These are phyloP conservation scores for Globisporangium paddicum DNA, from an alignment of 352 stramenopile species.

Conservation along the genomic window DNA sequence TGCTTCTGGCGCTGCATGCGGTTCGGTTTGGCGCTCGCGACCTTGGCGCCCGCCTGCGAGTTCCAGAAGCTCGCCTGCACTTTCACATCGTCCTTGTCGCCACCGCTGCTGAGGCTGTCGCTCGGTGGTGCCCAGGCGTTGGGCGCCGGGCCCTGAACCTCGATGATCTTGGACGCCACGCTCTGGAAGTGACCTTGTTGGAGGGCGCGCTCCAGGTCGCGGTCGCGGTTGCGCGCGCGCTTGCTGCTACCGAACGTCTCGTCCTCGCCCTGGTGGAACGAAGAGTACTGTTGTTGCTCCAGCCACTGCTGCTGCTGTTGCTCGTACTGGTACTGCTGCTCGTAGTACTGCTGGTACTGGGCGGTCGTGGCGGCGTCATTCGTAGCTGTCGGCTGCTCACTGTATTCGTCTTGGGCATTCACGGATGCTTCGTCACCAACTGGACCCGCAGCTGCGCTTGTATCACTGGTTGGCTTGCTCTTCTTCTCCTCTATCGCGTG, in stretches of 20 bases:
- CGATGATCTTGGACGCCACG: conserved; percentile 54
- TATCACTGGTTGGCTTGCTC: not conserved
- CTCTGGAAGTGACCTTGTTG: conserved; percentile 62
- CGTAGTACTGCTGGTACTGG: conserved; percentile 12
- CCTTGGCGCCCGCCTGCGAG: conserved; percentile 37
- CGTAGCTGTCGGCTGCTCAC: not conserved
- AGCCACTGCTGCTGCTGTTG: conserved; percentile 27
- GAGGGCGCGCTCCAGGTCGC: conserved; percentile 64
- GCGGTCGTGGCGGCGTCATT: conserved; percentile 2
- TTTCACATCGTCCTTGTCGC: conserved; percentile 37
- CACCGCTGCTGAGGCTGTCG: conserved; percentile 14
- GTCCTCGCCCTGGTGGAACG: conserved; percentile 33
- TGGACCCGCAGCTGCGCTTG: conserved; percentile 10
- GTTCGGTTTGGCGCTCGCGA: conserved; percentile 58
- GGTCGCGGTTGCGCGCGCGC: conserved; percentile 47
- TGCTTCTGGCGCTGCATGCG: conserved; percentile 76
- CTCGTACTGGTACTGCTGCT: conserved; percentile 31
- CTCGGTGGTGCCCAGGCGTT: conserved; percentile 51
- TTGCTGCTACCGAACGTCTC: conserved; percentile 39
- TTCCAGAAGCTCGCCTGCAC: conserved; percentile 76
- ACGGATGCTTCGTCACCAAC: not conserved
- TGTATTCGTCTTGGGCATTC: conserved; percentile 4
- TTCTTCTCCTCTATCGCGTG: conserved; percentile 23
- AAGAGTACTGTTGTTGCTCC: conserved; percentile 27
- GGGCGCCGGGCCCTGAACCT: conserved; percentile 46